Evolutionary conservation across 352 stramenopile genomes (phyloP), one percentile per base, ranked within the genome.

Genomic region (Phytophthora idaei): DNA sequence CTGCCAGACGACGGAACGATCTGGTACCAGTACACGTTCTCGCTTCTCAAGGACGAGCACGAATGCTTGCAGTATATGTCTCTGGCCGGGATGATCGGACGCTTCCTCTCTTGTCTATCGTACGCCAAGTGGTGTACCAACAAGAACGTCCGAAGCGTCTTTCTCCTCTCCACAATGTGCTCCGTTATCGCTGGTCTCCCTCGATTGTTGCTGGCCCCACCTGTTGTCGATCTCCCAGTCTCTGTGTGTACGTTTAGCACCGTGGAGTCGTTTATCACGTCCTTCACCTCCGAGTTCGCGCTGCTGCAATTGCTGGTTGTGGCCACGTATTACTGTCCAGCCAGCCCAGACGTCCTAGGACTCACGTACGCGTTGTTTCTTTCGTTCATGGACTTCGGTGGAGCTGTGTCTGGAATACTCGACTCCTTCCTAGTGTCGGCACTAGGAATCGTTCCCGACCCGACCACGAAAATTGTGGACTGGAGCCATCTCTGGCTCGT

Each of bases 341-440:
- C 74, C 8, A 68, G 76, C 53, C 71, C 62, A 1, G 75, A 87
- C 2, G 69, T 90, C 8, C 83, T 92, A 57, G 87, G 87, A 3
- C 70, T 94, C 29, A 90, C 87, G 47, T 94, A 94, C 65, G 85
- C 87, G 46, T 66, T 94, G 53, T 94, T 82, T 62, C 67, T 94
- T 39, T 93, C 85, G 11, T 92, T 92, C 60, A 94, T 94, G 83
- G 85, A 94, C 73, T 92, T 94, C 70, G 87, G 87, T 14, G 87
- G 85, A 28, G 84, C 93, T 28, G 59, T 92, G 2, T 93, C 84
- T 4, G 82, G 84, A 8, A 52, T 94, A 12, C 62, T 90, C 11
- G 85, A 77, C 12, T 87, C 87, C 8, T 41, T 78, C 1, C 37
- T 92, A 29, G 82, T 92, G 36, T 77, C 71, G 12, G 52, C 67